phyloP scores from a whole-genome alignment of 176 grass and related monocot genomes.

The Cenchrus americanus region DNA sequence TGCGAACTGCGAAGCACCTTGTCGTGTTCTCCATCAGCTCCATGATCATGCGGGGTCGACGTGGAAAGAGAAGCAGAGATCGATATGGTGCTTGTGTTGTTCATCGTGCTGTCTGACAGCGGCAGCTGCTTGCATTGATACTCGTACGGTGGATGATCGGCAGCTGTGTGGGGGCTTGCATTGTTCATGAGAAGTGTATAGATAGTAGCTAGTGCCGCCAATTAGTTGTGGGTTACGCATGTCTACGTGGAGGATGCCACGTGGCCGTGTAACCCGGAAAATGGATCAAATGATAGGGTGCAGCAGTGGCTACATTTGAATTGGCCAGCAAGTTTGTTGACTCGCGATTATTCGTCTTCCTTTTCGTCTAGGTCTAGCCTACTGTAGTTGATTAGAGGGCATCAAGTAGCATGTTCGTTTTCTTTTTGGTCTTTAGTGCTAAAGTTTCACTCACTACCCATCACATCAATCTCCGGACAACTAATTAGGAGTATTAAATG shows the following conservation, averaged over 20 bases:
- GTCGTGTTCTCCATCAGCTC: conserved; percentile 25
- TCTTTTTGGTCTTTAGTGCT: too few species aligned
- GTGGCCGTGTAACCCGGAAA: neutral
- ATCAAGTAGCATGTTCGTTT: too few species aligned
- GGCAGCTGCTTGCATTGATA: neutral
- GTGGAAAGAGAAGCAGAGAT: neutral
- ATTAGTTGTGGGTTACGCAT: neutral
- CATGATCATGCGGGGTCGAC: neutral
- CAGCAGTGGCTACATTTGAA: too few species aligned
- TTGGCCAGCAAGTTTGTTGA: too few species aligned
- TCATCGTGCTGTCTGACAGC: neutral
- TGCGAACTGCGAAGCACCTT: conserved; percentile 9
- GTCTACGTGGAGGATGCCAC: neutral
- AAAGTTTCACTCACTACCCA: too few species aligned
- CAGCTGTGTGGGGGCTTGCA: neutral
- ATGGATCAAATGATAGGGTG: too few species aligned
- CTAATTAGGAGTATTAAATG: too few species aligned
- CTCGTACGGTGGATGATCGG: neutral
- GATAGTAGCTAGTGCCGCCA: neutral
- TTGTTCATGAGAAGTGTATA: neutral
- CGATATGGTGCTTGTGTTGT: too few species aligned
- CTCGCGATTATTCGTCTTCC: too few species aligned
- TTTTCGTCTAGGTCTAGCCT: too few species aligned
- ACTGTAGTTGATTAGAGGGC: too few species aligned
- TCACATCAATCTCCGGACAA: too few species aligned